Evolutionary conservation across 192 early-diverging fungal genomes (phyloP).

Genomic region (Entrophospora sp.): DNA sequence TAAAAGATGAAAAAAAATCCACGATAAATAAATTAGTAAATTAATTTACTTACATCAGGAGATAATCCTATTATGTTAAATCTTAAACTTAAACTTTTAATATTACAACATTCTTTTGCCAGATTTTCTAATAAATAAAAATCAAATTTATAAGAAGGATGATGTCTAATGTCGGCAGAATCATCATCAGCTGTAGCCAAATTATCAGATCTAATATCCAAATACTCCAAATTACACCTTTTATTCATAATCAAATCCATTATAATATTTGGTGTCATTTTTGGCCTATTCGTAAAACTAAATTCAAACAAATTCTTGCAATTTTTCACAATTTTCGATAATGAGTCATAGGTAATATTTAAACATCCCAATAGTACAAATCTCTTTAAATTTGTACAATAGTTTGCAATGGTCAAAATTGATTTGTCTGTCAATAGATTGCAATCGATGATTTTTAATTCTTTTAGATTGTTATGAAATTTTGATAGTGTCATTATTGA

Average conservation of each 20-base stretch:
- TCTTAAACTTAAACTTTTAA: neutral
- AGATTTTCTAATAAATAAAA: neutral
- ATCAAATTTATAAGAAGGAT: constrained; percentile 3
- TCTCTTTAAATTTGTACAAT: neutral
- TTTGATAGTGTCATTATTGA: neutral
- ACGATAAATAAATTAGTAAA: neutral
- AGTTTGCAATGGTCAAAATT: neutral
- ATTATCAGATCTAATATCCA: neutral
- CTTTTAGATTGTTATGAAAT: neutral
- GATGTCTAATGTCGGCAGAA: no score
- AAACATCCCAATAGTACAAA: neutral
- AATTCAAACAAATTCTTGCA: neutral
- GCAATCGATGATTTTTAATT: neutral
- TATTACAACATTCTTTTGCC: neutral
- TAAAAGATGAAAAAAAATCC: no score
- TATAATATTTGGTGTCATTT: neutral
- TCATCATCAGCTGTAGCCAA: neutral
- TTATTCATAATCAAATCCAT: neutral
- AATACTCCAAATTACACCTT: neutral
- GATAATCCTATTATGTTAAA: neutral
- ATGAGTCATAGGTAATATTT: neutral
- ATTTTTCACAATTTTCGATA: neutral
- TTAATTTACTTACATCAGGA: constrained; percentile 4
- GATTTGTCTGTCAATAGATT: neutral
- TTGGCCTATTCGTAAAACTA: neutral